A percentile compares a stretch with the other conserved stretches of the same genome.
These are phyloP conservation scores for Candida sp. DNA, from an alignment of 1,139 yeast genomes.

Conservation along the genomic window DNA sequence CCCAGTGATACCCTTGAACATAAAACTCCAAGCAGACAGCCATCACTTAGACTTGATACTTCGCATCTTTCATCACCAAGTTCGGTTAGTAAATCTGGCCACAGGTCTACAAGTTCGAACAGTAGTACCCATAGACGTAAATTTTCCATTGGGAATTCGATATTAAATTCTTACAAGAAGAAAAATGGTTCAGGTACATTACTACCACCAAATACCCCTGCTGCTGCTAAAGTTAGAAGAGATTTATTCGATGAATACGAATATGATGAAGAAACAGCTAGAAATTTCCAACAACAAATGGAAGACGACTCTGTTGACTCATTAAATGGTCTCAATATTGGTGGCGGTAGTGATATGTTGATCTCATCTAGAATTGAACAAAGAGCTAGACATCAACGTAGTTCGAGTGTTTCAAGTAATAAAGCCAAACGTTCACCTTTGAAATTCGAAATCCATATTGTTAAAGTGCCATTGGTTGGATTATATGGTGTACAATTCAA, in stretches of 20 bases:
- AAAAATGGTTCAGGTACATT: conserved; percentile 43
- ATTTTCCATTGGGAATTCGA: conserved; percentile 58
- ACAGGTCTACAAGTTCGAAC: conserved; percentile 19
- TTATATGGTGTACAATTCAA: conserved; percentile 94
- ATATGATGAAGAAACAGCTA: conserved; percentile 22
- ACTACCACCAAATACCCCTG: conserved; percentile 51
- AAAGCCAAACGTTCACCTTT: conserved; percentile 45
- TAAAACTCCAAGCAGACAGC: conserved; percentile 36
- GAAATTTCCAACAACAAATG: conserved; percentile 14
- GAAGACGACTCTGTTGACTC: conserved; percentile 67
- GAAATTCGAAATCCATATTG: conserved; percentile 89
- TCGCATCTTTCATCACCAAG: conserved; percentile 19
- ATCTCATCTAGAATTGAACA: conserved; percentile 59
- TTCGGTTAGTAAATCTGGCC: conserved; percentile 13
- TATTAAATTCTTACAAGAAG: conserved; percentile 43
- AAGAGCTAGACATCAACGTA: conserved; percentile 33
- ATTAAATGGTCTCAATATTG: conserved; percentile 42
- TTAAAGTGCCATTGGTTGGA: conserved; percentile 87
- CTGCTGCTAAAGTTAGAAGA: conserved; percentile 40
- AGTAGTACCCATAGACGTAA: conserved; percentile 50
- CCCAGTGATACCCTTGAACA: conserved; percentile 11
- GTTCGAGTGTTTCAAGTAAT: conserved; percentile 22
- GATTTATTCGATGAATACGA: conserved; percentile 38
- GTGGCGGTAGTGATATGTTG: conserved; percentile 67
- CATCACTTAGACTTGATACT: conserved; percentile 29